Evolutionary conservation across 2,329 filamentous ascomycete genomes (phyloP).

Genomic region (Nigrospora osmanthi): DNA sequence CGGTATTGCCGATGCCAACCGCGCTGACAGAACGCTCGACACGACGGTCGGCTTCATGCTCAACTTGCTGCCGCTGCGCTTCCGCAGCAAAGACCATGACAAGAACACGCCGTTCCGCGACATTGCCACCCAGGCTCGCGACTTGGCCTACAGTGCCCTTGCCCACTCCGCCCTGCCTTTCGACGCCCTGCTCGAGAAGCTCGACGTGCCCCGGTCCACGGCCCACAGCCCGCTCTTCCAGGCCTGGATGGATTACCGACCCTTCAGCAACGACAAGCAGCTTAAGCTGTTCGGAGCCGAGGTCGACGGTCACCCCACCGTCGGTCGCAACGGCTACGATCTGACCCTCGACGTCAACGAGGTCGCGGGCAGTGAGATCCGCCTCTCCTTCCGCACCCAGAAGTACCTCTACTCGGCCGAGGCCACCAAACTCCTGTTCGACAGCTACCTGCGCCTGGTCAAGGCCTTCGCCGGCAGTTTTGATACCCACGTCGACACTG

Average conservation of each 20-base stretch:
- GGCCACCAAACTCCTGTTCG: not conserved
- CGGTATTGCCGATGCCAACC: constrained; percentile 38
- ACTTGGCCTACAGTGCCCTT: constrained; percentile 26
- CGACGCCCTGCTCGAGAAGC: constrained; percentile 34
- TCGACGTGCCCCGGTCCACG: constrained; percentile 29
- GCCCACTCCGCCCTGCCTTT: constrained; percentile 37
- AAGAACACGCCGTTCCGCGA: constrained; percentile 1
- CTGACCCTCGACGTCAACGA: not conserved
- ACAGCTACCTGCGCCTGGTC: constrained; percentile 6
- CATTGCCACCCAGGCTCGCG: constrained; percentile 4
- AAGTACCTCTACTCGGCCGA: constrained; percentile 17
- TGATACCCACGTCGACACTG: constrained; percentile 8
- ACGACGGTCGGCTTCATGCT: constrained; percentile 5
- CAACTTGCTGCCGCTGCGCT: not conserved
- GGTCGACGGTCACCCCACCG: not conserved
- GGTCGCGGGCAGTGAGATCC: not conserved
- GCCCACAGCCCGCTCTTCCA: constrained; percentile 40
- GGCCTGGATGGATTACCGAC: constrained; percentile 23
- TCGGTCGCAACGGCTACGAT: not conserved
- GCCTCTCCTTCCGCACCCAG: constrained; percentile 12
- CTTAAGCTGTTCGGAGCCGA: not conserved
- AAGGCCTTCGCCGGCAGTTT: not conserved
- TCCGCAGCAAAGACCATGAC: not conserved
- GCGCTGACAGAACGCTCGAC: constrained; percentile 11
- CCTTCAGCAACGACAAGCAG: not conserved